Evolutionary conservation across 768 basidiomycete species (phyloP).

Genomic region (Ramaria sp.): DNA sequence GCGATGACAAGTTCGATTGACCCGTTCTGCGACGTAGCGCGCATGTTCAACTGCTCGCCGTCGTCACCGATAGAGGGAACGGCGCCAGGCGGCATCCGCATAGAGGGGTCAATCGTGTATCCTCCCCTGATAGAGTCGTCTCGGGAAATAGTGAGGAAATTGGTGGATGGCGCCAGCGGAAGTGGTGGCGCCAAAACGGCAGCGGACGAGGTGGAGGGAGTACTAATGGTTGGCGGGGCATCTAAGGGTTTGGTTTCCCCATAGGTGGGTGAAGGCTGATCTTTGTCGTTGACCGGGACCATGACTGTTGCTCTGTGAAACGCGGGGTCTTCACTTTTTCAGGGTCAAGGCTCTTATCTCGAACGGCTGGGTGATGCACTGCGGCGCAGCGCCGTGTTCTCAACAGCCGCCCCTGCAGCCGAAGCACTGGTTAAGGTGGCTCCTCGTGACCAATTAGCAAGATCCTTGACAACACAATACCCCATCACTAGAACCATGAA

Average conservation of each 20-base stretch:
- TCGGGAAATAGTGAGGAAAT: not conserved
- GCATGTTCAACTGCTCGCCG: not conserved
- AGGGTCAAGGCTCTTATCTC: no score
- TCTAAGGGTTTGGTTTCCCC: not conserved
- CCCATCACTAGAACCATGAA: no score
- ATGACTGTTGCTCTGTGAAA: no score
- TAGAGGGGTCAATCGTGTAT: slow-evolving; percentile 1
- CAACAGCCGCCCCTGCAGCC: no score
- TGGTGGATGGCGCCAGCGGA: not conserved
- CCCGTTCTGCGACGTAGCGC: not conserved
- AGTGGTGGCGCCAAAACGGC: slow-evolving; percentile 16
- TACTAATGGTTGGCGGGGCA: not conserved
- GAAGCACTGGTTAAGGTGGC: no score
- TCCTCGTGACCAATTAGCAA: no score
- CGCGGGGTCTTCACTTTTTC: no score
- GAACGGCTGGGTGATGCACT: no score
- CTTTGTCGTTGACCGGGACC: not conserved
- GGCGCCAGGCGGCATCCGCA: not conserved
- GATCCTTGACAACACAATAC: no score
- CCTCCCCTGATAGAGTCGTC: slow-evolving; percentile 1
- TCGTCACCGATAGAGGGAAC: not conserved
- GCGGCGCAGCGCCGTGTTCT: no score
- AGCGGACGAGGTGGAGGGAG: not conserved
- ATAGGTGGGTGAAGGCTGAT: not conserved
- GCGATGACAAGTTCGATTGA: not conserved